Evolutionary conservation across 164 flowering plant species (phyloP).

Genomic region (Santalum album): DNA sequence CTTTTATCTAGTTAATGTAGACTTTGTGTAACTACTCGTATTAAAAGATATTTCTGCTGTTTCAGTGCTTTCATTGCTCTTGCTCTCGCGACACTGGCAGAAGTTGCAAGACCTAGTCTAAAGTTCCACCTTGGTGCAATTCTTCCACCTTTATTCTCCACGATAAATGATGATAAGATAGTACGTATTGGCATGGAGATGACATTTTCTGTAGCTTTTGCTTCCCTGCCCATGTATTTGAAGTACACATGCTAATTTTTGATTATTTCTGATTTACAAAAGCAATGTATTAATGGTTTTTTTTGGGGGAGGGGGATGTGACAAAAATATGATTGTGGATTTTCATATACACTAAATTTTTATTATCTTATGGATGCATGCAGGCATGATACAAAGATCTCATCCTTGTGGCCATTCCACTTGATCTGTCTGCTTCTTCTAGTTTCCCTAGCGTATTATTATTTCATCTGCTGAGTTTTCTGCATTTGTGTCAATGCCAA

Average conservation of each 20-base stretch:
- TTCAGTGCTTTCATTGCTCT: conserved; percentile 93
- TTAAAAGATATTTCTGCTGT: not conserved
- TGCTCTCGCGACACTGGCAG: conserved; percentile 95
- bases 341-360: no score
- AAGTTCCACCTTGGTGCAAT: conserved; percentile 68
- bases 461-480: no score
- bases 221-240: not conserved
- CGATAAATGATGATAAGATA: conserved; percentile 67
- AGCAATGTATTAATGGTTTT: no score
- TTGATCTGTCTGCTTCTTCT: no score
- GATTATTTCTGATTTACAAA: no score
- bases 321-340: no score
- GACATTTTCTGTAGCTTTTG: not conserved
- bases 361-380: no score
- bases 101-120: conserved; percentile 95
- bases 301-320: no score
- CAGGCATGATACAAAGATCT: no score
- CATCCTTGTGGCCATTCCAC: no score
- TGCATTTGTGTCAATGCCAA: no score
- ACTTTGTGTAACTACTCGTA: not conserved
- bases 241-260: not conserved
- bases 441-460: no score
- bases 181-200: conserved; percentile 22
- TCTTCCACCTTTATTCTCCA: conserved; percentile 84
- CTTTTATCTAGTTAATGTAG: not conserved